Conservation (phyloP, 441 rosid species). For the Populus tomentosa region DNA sequence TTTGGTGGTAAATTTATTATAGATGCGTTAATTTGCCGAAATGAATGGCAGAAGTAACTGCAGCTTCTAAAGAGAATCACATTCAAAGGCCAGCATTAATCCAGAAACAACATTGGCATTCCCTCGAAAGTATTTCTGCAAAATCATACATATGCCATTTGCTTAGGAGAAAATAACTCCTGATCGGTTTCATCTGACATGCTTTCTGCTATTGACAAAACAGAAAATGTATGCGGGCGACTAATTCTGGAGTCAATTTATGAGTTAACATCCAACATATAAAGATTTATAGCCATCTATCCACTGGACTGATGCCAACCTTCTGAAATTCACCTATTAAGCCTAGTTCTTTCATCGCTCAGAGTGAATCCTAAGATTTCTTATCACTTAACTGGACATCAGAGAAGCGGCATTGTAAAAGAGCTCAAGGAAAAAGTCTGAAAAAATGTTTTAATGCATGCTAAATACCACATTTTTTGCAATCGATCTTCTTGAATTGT, state of each 20-base stretch:
- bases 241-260: not conserved
- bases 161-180: not conserved
- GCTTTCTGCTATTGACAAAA: not conserved
- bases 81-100: not conserved
- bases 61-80: not conserved
- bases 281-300: not conserved
- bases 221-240: not conserved
- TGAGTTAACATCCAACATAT: not conserved
- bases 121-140: not conserved
- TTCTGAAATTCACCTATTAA: not conserved
- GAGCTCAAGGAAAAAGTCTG: not conserved
- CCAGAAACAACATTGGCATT: not conserved
- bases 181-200: not conserved
- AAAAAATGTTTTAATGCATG: not conserved
- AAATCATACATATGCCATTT: not conserved
- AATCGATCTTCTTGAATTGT: not conserved
- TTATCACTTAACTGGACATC: not conserved
- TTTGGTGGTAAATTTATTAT: not conserved
- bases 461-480: not conserved
- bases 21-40: not conserved
- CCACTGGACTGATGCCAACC: not conserved
- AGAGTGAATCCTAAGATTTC: not conserved
- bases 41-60: not conserved
- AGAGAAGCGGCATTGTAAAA: not conserved
- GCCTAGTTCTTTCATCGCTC: not conserved